Evolutionary conservation across 1,139 yeast genomes (phyloP).

Genomic region (Geotrichum europaeum): DNA sequence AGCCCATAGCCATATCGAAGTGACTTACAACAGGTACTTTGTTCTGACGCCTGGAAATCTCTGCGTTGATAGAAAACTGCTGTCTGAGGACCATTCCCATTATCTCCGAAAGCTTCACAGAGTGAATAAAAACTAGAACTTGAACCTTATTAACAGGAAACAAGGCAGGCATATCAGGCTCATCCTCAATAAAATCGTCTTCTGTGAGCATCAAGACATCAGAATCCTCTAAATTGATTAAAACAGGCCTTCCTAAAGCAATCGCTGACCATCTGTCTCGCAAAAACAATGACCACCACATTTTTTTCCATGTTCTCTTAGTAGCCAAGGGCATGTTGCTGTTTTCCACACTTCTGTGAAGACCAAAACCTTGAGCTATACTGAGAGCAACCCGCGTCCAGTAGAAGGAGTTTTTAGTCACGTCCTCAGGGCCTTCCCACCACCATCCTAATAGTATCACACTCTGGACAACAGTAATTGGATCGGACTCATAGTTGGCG

Average conservation of each 20-base stretch:
- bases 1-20: constrained; percentile 74
- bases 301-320: constrained; percentile 56
- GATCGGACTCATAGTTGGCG: constrained; percentile 65
- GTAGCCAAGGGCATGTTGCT: constrained; percentile 38
- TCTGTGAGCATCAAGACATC: constrained; percentile 68
- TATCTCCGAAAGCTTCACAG: constrained; percentile 64
- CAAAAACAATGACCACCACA: constrained; percentile 77
- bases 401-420: constrained; percentile 64
- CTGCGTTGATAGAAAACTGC: constrained; percentile 68
- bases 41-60: constrained; percentile 42
- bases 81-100: constrained; percentile 66
- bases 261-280: constrained; percentile 66
- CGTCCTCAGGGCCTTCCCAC: constrained; percentile 77
- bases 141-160: constrained; percentile 47
- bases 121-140: constrained; percentile 54
- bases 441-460: constrained; percentile 60
- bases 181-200: constrained; percentile 59
- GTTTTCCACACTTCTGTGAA: constrained; percentile 47
- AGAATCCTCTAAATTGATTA: constrained; percentile 66
- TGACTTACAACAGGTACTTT: constrained; percentile 56
- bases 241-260: constrained; percentile 70
- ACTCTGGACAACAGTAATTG: constrained; percentile 61
- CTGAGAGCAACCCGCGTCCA: constrained; percentile 73
- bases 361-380: constrained; percentile 74
- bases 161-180: constrained; percentile 41